A percentile compares a stretch with the other conserved stretches of the same genome.
phyloP scores from a whole-genome alignment of 805 yeast species.

The Zygotorulaspora florentina region DNA sequence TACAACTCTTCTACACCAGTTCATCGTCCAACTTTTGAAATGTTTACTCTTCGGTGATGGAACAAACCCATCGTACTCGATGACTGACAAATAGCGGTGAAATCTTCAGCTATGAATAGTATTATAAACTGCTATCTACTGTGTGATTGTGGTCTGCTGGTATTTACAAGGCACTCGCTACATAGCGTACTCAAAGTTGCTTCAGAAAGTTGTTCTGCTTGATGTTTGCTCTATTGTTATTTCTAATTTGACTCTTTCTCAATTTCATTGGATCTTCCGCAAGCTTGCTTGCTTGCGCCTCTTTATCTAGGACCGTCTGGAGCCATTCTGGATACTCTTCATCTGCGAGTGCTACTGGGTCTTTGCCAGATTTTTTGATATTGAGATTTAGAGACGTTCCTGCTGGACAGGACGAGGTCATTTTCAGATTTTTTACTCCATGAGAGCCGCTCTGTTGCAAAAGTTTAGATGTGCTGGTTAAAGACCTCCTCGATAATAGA shows the following conservation, averaged over 20 bases:
- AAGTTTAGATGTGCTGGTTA: conserved; percentile 1
- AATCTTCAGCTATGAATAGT: no score
- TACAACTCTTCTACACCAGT: conserved; percentile 8
- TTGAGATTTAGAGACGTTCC: conserved; percentile 73
- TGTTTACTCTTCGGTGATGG: no score
- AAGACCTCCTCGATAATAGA: conserved; percentile 8
- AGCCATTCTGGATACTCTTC: conserved; percentile 92
- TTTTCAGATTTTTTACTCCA: conserved; percentile 1
- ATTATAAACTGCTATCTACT: conserved; percentile 19
- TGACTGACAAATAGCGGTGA: no score
- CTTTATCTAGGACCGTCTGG: conserved; percentile 76
- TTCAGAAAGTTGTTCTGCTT: conserved; percentile 69
- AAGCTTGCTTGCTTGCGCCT: conserved; percentile 52
- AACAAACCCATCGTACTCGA: no score
- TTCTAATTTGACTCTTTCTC: conserved; percentile 68
- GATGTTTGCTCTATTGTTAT: conserved; percentile 62
- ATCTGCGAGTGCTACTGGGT: conserved; percentile 84
- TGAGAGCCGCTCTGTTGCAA: conserved; percentile 3
- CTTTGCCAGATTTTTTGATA: conserved; percentile 74
- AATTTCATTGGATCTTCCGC: conserved; percentile 58
- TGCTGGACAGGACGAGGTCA: conserved; percentile 53
- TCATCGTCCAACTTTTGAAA: no score
- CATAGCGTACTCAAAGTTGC: conserved; percentile 10
- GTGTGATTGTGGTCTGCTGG: not conserved
- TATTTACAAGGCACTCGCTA: conserved; percentile 21